Percentiles rank a stretch among this genome's conserved stretches.
Evolutionary conservation across 2,329 filamentous ascomycete genomes (phyloP).

Genomic region (Keithomyces neogunnii): DNA sequence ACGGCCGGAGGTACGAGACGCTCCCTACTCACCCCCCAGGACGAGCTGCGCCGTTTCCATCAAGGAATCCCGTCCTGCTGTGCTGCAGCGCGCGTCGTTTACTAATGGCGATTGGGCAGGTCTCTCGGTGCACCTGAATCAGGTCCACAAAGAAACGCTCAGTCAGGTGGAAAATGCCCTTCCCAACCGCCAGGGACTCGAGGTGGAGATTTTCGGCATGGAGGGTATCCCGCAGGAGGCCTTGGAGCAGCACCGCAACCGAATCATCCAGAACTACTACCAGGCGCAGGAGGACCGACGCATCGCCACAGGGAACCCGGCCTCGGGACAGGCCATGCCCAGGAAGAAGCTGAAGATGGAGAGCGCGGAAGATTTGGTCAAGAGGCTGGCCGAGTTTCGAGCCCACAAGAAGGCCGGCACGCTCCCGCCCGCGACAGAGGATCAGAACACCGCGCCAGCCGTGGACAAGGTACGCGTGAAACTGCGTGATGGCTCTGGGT

Average conservation of each 20-base stretch:
- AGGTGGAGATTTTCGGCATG: slow-evolving; percentile 97
- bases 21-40: neutral
- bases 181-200: slow-evolving; percentile 73
- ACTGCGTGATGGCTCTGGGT: neutral
- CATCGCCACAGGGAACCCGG: slow-evolving; percentile 74
- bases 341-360: slow-evolving; percentile 68
- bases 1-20: slow-evolving; percentile 74
- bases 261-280: slow-evolving; percentile 79
- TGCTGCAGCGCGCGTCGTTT: neutral
- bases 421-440: neutral
- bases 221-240: slow-evolving; percentile 89
- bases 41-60: no score
- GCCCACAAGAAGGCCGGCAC: slow-evolving; percentile 39
- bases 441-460: neutral
- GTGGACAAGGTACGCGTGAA: slow-evolving; percentile 24
- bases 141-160: slow-evolving; percentile 93
- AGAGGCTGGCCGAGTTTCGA: slow-evolving; percentile 69
- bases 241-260: slow-evolving; percentile 73
- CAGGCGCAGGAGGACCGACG: slow-evolving; percentile 76
- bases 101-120: slow-evolving; percentile 39
- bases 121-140: slow-evolving; percentile 93
- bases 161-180: slow-evolving; percentile 86
- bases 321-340: slow-evolving; percentile 53
- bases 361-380: slow-evolving; percentile 68
- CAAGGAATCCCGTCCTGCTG: no score